Base-by-base conservation (phyloP, 176 grass and related monocot genomes). In the Saccharum spontaneum region DNA sequence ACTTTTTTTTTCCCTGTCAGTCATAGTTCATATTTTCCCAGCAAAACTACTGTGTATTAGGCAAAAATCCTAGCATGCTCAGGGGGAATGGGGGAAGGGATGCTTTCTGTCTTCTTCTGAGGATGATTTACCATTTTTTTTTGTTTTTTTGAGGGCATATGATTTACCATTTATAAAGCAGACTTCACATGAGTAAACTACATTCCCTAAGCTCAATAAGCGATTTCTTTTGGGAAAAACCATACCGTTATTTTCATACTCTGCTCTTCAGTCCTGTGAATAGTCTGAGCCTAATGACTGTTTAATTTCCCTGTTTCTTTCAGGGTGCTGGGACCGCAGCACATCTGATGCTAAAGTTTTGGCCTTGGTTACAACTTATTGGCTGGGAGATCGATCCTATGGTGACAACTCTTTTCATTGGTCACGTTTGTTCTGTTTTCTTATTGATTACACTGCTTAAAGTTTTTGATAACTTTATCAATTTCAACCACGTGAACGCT, bases 371-470 rank as follows among this genome's bases (percentile, higher is more conserved):
- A 79, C 89, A 93, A 66, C 87, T 98, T 73, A 59, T 93, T 20
- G 93, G 95, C 84, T 98, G 93, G 95, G 95, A 98, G 85, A 94
- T 98, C 72, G 95, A 98, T 86, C 90, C 94, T 71, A 93, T 61
- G 89, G 95, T 91, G 80, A 69, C 31, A 43, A 79, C 31, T 83
- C 48, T 55, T 59, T 31, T 83, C 61, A 39, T 41, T 68, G 0
- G 17, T 34, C 15, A 43, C 36, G 59, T 71, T 62, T 62, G n/a
- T 62, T 62, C 59, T 26, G 10, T 62, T n/a, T 72, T 26, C 67
- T 72, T 80, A 69, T 50, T 75, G 24, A 68, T 46, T 8, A 75
- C 68, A 69, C 20, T 10, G 16, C 13, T 49, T 70, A 24, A 26
- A 66, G 7, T 73, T 76, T 48, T 46, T 18, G 2, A 63, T 20